Percentiles rank a stretch among this genome's conserved stretches.
Evolutionary conservation across 2,329 filamentous ascomycete genomes (phyloP).

Genomic region (Fusarium hostae): DNA sequence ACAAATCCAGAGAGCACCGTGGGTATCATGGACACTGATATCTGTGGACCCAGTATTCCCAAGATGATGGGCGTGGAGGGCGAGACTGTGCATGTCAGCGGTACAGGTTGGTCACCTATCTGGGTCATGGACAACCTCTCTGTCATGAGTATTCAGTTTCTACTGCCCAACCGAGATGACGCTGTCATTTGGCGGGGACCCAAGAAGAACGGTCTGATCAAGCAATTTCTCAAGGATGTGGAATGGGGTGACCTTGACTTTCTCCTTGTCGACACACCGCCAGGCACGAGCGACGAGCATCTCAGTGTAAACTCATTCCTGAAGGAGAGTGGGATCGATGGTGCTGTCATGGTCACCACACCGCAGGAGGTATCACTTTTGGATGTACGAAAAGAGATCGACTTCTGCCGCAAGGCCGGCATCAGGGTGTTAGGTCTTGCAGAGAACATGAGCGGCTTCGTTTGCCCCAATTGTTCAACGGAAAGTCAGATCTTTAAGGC

Average conservation of each 20-base stretch:
- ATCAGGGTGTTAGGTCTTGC: constrained; percentile 90
- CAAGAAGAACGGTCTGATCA: constrained; percentile 99
- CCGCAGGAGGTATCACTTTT: constrained; percentile 93
- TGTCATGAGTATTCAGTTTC: constrained; percentile 98
- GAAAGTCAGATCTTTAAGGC: constrained; percentile 87
- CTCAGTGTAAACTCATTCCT: constrained; percentile 92
- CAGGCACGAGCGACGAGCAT: constrained; percentile 95
- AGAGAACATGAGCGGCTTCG: constrained; percentile 98
- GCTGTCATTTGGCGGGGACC: constrained; percentile 97
- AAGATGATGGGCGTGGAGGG: constrained; percentile 99
- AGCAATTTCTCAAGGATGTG: constrained; percentile 97
- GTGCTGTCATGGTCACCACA: constrained; percentile 91
- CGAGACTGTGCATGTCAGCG: constrained; percentile 92
- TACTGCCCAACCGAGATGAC: constrained; percentile 93
- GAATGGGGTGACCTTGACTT: constrained; percentile 97
- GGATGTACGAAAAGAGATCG: constrained; percentile 96
- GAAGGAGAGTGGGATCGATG: constrained; percentile 91
- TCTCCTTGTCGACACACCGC: constrained; percentile 92
- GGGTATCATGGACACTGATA: constrained; percentile 98
- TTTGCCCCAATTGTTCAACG: constrained; percentile 91
- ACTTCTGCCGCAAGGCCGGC: constrained; percentile 95
- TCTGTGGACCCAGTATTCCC: constrained; percentile 94
- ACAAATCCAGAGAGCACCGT: constrained; percentile 81
- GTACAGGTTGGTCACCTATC: constrained; percentile 90
- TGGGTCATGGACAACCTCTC: constrained; percentile 95